A percentile compares a stretch with the other conserved stretches of the same genome.
Evolutionary conservation across 169 alveolate genomes (phyloP).

Genomic region (Plasmodium blacklocki): DNA sequence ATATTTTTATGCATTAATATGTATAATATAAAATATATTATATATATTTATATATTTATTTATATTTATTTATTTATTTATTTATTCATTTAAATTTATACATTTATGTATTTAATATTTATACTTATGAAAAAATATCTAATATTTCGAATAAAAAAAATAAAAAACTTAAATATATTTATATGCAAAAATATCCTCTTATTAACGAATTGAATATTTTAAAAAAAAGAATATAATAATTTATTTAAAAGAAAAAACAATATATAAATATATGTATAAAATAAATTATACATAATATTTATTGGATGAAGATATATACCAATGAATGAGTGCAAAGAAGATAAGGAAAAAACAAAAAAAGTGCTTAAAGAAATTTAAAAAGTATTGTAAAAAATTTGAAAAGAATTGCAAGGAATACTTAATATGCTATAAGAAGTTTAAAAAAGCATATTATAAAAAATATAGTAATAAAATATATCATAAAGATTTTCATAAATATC

Average conservation of each 20-base stretch:
- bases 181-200: no score
- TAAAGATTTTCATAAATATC: neutral
- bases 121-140: no score
- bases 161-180: no score
- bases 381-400: neutral
- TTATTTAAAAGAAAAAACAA: no score
- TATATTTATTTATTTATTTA: no score
- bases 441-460: neutral
- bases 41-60: no score
- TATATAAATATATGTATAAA: neutral
- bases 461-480: neutral
- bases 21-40: neutral
- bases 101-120: no score
- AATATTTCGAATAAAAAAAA: no score
- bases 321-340: conserved; percentile 12
- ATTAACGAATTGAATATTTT: no score
- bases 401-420: neutral
- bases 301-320: neutral
- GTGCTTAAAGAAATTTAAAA: neutral
- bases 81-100: no score
- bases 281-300: neutral
- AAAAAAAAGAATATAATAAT: no score
- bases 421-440: neutral
- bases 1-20: no score
- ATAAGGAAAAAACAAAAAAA: neutral